These are phyloP conservation scores for Musa acuminata DNA, from an alignment of 176 grass and related monocot genomes.

Conservation along the genomic window DNA sequence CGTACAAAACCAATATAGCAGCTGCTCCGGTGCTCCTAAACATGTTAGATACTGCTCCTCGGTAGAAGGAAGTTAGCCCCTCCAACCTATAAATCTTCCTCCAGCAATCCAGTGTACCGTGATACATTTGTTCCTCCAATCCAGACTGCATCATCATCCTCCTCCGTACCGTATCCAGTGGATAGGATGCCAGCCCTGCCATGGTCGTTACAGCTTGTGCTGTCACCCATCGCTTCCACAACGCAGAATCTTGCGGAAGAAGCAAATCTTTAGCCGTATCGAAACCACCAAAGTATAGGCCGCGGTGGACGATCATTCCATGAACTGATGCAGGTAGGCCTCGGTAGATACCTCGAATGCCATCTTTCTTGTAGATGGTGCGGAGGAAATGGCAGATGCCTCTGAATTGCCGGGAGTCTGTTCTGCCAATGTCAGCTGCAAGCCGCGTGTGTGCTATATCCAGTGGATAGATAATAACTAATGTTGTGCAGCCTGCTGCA, in stretches of 20 bases:
- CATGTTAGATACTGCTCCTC: constrained; percentile 75
- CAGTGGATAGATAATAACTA: constrained; percentile 87
- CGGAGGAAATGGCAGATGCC: constrained; percentile 86
- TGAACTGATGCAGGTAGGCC: constrained; percentile 70
- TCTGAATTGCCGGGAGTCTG: constrained; percentile 71
- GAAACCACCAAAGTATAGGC: constrained; percentile 90
- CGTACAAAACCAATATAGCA: constrained; percentile 83
- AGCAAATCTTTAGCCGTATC: constrained; percentile 83
- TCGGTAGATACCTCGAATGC: constrained; percentile 67
- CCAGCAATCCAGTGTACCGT: constrained; percentile 80
- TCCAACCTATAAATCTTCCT: constrained; percentile 70
- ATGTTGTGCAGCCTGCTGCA: constrained; percentile 80
- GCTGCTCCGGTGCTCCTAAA: constrained; percentile 87
- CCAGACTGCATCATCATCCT: constrained; percentile 99
- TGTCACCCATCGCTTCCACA: constrained; percentile 74
- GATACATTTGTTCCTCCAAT: constrained; percentile 57
- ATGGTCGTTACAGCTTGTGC: constrained; percentile 72
- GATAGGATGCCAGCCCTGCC: constrained; percentile 73
- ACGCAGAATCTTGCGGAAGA: constrained; percentile 45
- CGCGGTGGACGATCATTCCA: constrained; percentile 83
- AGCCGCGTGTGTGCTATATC: constrained; percentile 94
- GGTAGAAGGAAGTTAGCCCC: constrained; percentile 68
- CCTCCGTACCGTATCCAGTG: constrained; percentile 70
- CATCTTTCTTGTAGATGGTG: constrained; percentile 71
- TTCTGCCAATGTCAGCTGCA: constrained; percentile 70